These are phyloP conservation scores for Tilletia setariae DNA, from an alignment of 1,284 basidiomycete species.

Conservation along the genomic window DNA sequence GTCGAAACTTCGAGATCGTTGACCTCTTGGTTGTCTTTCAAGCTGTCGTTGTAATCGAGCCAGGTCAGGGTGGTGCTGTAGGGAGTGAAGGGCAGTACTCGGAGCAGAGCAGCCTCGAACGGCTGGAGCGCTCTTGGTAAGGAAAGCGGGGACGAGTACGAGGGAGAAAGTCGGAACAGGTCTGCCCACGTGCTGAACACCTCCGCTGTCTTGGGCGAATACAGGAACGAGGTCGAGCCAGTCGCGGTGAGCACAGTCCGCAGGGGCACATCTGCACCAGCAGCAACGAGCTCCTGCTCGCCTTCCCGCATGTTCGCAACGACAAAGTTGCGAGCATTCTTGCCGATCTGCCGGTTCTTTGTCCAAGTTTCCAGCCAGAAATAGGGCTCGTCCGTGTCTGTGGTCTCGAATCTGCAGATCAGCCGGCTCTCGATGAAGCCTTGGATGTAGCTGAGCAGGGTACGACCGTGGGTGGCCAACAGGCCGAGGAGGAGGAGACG, in stretches of 20 bases:
- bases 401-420: neutral
- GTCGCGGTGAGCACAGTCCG: neutral
- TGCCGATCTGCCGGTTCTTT: neutral
- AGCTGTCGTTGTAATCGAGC: neutral
- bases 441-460: neutral
- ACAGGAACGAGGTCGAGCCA: constrained; percentile 9
- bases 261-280: constrained; percentile 1
- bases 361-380: neutral
- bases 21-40: neutral
- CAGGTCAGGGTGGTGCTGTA: constrained; percentile 3
- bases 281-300: constrained; percentile 5
- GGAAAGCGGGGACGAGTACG: constrained; percentile 1
- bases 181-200: constrained; percentile 4
- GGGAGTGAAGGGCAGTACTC: neutral
- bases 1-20: neutral
- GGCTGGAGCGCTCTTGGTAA: neutral
- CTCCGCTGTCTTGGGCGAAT: neutral
- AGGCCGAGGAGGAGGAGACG: constrained; percentile 9
- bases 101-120: neutral
- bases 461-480: constrained; percentile 4
- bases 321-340: neutral
- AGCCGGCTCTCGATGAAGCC: neutral
- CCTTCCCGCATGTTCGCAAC: neutral
- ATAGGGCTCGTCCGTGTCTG: neutral
- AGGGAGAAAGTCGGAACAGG: neutral